Conservation (phyloP, 2,329 filamentous ascomycete genomes). For the Arthrobotrys iridis region DNA sequence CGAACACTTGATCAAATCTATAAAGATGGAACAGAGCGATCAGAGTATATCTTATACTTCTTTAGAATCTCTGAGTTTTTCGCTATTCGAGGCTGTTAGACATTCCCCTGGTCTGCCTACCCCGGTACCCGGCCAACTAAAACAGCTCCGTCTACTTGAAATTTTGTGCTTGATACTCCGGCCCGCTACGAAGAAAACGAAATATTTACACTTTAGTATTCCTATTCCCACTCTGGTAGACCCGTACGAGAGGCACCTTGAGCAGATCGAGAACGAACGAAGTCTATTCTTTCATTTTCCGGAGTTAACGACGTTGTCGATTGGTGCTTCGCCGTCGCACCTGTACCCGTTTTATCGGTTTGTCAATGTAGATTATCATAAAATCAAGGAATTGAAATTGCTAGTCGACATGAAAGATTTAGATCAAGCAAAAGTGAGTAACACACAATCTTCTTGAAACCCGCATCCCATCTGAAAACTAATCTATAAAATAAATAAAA, state of each 20-base stretch:
- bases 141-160: neutral
- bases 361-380: conserved; percentile 2
- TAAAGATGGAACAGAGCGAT: neutral
- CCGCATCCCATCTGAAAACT: neutral
- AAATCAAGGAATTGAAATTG: neutral
- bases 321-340: neutral
- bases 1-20: neutral
- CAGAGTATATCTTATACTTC: neutral
- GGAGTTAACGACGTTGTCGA: neutral
- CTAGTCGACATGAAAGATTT: neutral
- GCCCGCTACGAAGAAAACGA: neutral
- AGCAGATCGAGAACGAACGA: neutral
- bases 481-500: neutral
- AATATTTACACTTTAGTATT: neutral
- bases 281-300: neutral
- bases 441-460: no score
- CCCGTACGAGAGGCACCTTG: neutral
- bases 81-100: neutral
- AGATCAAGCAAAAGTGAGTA: neutral
- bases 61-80: neutral
- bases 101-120: neutral
- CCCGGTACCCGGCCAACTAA: neutral
- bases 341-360: conserved; percentile 4
- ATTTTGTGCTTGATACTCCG: neutral
- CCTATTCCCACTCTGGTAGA: neutral